Evolutionary conservation across 306 rosid genomes (phyloP), one percentile per base, ranked within the genome.

Genomic region (Ziziphus jujuba): DNA sequence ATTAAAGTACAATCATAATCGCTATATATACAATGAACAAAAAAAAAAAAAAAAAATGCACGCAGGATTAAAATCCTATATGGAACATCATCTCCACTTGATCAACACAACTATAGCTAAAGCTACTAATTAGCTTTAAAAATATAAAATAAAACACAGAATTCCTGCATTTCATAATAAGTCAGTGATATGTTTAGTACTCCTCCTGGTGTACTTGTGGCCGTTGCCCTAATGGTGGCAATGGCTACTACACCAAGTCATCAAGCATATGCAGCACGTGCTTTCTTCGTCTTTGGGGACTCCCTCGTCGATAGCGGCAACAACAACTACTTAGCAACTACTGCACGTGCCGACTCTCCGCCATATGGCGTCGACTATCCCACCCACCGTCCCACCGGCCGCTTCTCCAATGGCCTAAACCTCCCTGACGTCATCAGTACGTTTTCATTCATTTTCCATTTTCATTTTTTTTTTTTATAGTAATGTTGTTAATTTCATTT

Each of bases 361-460:
- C 92, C 92, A 4, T 74, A 84, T 9, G 89, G 89, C 67, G 65
- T 87, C 23, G 92, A 87, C 50, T 83, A 72, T 12, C 87, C 89
- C 3, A 74, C 84, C 5, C 84, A 55, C 44, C 75, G 71, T 17
- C 92, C 89, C 60, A 84, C 85, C 6, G 87, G 92, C 15, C 89
- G 87, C 63, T 87, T 87, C 85, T 84, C 92, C 73, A 84, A 87
- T 20, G 92, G 87, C 76, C 50, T 79, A 40, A 84, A 81, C 84
- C 76, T 87, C 58, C 87, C 92, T 16, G 89, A 87, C 77, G 63
- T 84, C 19, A 79, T 84, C 60, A 69, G 82, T 78, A 21, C 22
- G 67, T 48, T 15, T 16, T 40, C 54, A 11, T 23, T 20, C 9
- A 9, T 57, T 3, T 57, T 33, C 12, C 15, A 21, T 56, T 56